These are phyloP conservation scores for Rhytidiadelphus loreus DNA, from an alignment of 225 moss, liverwort and hornwort species.

Conservation along the genomic window DNA sequence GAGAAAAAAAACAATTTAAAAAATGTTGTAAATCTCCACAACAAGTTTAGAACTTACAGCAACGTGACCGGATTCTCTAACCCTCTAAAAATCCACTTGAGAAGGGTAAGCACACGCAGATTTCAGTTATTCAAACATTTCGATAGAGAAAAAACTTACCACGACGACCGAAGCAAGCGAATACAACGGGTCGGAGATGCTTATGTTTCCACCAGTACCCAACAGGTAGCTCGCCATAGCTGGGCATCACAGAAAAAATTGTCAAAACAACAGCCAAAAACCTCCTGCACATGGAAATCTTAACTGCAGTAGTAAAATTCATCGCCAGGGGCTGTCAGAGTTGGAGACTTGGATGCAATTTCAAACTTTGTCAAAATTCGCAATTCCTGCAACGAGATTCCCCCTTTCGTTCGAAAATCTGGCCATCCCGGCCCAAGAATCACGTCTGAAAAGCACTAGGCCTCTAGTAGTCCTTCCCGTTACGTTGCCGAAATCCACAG, in stretches of 20 bases:
- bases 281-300: no score
- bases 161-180: conserved; percentile 31
- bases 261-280: not conserved
- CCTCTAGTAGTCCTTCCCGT: not conserved
- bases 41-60: not conserved
- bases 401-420: not conserved
- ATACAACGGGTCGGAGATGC: conserved; percentile 6
- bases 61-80: not conserved
- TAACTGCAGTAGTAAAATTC: not conserved
- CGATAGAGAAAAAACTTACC: conserved; percentile 9
- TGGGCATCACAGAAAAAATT: conserved; percentile 6
- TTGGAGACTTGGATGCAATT: not conserved
- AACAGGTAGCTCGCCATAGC: conserved; percentile 51
- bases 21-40: not conserved
- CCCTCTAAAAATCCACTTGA: not conserved
- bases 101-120: not conserved
- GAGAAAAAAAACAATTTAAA: not conserved
- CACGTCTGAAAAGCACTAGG: no score
- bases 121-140: not conserved
- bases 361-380: not conserved
- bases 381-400: not conserved
- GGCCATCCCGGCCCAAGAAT: not conserved
- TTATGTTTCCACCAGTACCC: not conserved
- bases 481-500: not conserved
- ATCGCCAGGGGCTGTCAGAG: not conserved